Evolutionary conservation across 106 monocot species (phyloP), one percentile per base, ranked within the genome.

Genomic region (Iris macrosiphon): DNA sequence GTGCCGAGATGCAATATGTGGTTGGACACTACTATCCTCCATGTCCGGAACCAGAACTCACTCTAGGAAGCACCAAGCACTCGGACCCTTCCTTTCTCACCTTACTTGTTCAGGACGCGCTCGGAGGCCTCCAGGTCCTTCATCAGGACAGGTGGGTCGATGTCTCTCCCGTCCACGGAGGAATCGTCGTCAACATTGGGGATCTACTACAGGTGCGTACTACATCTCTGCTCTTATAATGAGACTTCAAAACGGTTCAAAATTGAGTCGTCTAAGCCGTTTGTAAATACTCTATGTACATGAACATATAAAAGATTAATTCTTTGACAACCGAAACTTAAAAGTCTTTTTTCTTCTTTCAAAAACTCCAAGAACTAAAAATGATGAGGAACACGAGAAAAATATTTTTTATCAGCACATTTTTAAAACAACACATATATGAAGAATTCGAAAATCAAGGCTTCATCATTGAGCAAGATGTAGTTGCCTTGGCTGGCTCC

Each of bases 121-220:
- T 71, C 15, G 80, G 89, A 5, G 89, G 84, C 7, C 67, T 90
- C 16, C 84, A 90, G 55, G 52, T 90, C 12, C 65, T 73, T 57
- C 65, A 78, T 40, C 44, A 75, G 4, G 37, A 56, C 6, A 27
- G 44, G 1, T 84, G 89, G 84, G 49, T 90, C 0, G 71, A 80
- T 33, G 80, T 90, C 3, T 50, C 52, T 0, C 71, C 77, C 0
- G n/a, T 65, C 1, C 57, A 68, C 0, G 89, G 77, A 17, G 63
- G 79, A 32, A 31, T 90, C 13, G 59, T 84, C 0, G 40, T 84
- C 11, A 90, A 90, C 38, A 52, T 89, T 15, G 89, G 65, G 0
- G 89, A 90, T 60, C 80, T 90, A 26, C 23, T 84, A 11, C 89
- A 90, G 78, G 84, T 77, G 60, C 13, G n/a, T 37, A n/a, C n/a